Evolutionary conservation across 345 rosid genomes (phyloP).

Genomic region (Moricandia arvensis): DNA sequence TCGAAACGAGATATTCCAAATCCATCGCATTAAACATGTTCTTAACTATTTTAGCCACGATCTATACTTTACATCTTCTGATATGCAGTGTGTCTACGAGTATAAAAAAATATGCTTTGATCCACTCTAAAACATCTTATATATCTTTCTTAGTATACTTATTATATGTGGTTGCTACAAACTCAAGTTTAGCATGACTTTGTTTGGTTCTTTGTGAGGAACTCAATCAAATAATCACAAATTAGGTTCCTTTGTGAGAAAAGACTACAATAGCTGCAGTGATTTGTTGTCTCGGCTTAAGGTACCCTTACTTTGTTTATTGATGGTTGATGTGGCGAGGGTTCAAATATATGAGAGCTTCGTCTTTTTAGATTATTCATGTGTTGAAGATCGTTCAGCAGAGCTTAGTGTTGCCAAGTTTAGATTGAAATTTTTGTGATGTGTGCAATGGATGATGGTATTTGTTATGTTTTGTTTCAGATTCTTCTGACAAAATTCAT

Average conservation of each 20-base stretch:
- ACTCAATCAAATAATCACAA: neutral
- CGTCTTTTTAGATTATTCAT: neutral
- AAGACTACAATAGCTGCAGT: neutral
- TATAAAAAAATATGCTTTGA: no score
- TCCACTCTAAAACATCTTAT: no score
- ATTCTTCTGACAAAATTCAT: neutral
- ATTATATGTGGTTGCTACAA: no score
- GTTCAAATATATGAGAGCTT: neutral
- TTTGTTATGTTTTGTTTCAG: neutral
- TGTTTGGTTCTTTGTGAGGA: neutral
- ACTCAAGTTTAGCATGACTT: no score
- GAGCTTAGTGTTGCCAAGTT: neutral
- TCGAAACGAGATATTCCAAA: no score
- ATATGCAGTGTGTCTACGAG: no score
- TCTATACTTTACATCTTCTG: no score
- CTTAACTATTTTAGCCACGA: no score
- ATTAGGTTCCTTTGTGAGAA: neutral
- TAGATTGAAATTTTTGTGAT: neutral
- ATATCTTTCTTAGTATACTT: no score
- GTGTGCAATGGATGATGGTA: neutral
- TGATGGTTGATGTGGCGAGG: neutral
- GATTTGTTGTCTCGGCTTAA: neutral
- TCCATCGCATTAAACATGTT: no score
- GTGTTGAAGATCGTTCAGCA: neutral
- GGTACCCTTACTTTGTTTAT: neutral